These are phyloP conservation scores for Mortierella sp. DNA, from an alignment of 371 early-diverging fungal species.

Conservation along the genomic window DNA sequence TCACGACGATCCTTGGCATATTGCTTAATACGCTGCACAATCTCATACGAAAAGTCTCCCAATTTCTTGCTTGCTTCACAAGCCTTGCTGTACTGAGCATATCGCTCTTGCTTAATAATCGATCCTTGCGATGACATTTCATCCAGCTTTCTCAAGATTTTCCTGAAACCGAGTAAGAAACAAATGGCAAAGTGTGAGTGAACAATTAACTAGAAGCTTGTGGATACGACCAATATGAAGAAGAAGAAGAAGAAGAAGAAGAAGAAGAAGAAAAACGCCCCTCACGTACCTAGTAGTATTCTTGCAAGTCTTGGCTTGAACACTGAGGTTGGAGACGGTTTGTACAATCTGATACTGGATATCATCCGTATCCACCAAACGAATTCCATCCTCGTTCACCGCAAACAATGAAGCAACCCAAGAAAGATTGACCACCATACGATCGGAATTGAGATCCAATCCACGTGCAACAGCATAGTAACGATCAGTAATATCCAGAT, in stretches of 20 bases:
- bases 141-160: constrained; percentile 72
- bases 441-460: constrained; percentile 73
- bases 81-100: constrained; percentile 63
- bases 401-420: constrained; percentile 37
- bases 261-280: background rate
- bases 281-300: constrained; percentile 62
- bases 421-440: constrained; percentile 70
- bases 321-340: constrained; percentile 61
- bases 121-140: constrained; percentile 69
- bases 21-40: constrained; percentile 17
- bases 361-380: constrained; percentile 59
- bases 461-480: constrained; percentile 65
- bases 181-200: too few relatives aligned
- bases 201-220: background rate
- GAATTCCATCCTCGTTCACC: constrained; percentile 34
- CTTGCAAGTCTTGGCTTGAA: constrained; percentile 73
- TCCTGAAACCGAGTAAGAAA: constrained; percentile 53
- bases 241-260: background rate
- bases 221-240: too few relatives aligned
- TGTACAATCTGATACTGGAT: constrained; percentile 68
- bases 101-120: constrained; percentile 60
- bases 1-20: constrained; percentile 56
- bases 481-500: constrained; percentile 57
- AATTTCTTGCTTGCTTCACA: constrained; percentile 63
- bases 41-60: constrained; percentile 48